Evolutionary conservation across 2,329 filamentous ascomycete genomes (phyloP), one percentile per base, ranked within the genome.

Genomic region (Ophiocordyceps camponoti-rufipedis): DNA sequence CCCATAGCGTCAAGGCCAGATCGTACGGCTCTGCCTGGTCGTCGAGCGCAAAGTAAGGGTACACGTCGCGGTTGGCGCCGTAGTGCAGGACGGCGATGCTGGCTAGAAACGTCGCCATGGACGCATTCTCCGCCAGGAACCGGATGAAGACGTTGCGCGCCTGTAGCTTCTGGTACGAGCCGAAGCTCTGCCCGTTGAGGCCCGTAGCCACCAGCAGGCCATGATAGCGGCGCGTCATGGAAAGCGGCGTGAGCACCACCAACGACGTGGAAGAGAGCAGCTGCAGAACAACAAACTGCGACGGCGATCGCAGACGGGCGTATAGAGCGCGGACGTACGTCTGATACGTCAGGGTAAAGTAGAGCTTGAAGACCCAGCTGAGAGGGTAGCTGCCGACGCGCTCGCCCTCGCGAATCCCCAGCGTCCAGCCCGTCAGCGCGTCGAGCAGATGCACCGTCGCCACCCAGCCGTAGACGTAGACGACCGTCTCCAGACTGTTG

Each of bases 381-480:
- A 82, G 58, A n/a, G 78, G 78, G 53, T 82, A 82, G 56, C 75
- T 80, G 38, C 78, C 77, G 1, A 82, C 78, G 31, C 78, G 66
- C 56, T 82, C 74, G 43, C 78, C 78, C 52, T 81, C 74, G 45
- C 71, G 74, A 38, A 74, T 77, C 41, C 78, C 78, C 38, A 82
- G 59, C 43, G 82, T 78, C 74, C 75, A 82, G 2, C 75, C 78
- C 0, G 77, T 80, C 47, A 80, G 60, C 2, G 70, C 72, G 54
- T 82, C 78, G 8, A 82, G 63, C 23, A 81, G 59, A 49, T 81
- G 74, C 9, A 82, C 76, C 1, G 77, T 82, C 29, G 71, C 66
- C 10, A 82, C 75, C 78, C 78, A 82, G 44, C 75, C 78, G 56
- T 82, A 82, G 43, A 82, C 78, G 54, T 82, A 82, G 11, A 80